Percentiles rank a stretch among this genome's conserved stretches.
These are phyloP conservation scores for Cutaneotrichosporon sp. DNA, from an alignment of 1,284 basidiomycete species.

Conservation along the genomic window DNA sequence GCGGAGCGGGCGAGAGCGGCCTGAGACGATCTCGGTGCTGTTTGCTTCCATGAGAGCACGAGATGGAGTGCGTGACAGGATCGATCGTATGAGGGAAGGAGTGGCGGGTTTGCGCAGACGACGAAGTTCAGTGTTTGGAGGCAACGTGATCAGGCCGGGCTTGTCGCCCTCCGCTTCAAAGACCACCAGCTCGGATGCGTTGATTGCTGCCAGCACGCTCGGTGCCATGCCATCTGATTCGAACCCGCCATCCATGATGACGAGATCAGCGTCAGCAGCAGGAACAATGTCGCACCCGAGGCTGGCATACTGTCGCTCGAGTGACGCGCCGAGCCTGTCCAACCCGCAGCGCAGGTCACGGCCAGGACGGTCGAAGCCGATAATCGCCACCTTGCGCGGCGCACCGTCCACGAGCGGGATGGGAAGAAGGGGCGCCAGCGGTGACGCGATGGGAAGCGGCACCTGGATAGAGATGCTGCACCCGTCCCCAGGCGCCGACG, in stretches of 20 bases:
- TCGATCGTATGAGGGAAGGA: conserved; percentile 38
- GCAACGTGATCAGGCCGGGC: not conserved
- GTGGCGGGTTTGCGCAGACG: conserved; percentile 42
- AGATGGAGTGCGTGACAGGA: conserved; percentile 16
- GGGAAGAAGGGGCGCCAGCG: not conserved
- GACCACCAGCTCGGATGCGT: conserved; percentile 38
- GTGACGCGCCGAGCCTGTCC: conserved; percentile 25
- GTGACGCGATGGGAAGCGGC: conserved; percentile 26
- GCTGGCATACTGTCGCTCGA: conserved; percentile 37
- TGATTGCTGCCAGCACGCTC: conserved; percentile 22
- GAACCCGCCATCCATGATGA: conserved; percentile 36
- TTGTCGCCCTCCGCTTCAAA: conserved; percentile 33
- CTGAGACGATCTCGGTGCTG: not conserved
- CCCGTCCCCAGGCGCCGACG: conserved; percentile 42
- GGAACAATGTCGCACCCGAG: conserved; percentile 37
- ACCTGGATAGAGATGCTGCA: conserved; percentile 47
- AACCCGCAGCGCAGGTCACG: conserved; percentile 14
- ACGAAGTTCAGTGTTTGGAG: conserved; percentile 20
- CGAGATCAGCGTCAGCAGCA: conserved; percentile 37
- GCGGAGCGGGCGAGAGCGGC: conserved; percentile 11
- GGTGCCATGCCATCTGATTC: conserved; percentile 26
- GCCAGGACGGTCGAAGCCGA: conserved; percentile 34
- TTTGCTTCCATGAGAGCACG: not conserved
- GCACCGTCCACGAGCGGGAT: not conserved
- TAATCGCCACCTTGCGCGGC: conserved; percentile 32